Conservation (phyloP, 2,329 filamentous ascomycete genomes). For the Stagonosporopsis cucurbitacearum region DNA sequence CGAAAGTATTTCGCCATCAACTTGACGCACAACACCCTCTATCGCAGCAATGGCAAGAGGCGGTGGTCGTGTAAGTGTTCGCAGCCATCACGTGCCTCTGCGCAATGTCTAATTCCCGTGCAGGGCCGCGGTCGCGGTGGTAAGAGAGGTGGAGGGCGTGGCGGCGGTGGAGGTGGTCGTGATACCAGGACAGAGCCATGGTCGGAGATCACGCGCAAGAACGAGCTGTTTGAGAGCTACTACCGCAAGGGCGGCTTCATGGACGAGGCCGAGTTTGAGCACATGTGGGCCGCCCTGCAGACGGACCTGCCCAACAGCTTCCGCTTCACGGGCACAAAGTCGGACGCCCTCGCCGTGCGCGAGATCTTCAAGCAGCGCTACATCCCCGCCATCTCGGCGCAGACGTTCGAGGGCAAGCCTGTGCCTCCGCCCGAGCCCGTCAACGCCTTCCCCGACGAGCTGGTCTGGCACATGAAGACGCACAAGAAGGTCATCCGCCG, state of each 20-base stretch:
- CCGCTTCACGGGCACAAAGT: constrained; percentile 94
- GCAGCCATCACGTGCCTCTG: constrained; percentile 6
- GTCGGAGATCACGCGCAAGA: constrained; percentile 72
- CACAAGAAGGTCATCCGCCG: constrained; percentile 95
- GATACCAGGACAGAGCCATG: constrained; percentile 48
- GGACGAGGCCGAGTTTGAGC: constrained; percentile 75
- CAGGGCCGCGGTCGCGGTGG: constrained; percentile 43
- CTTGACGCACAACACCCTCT: constrained; percentile 15
- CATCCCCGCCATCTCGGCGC: constrained; percentile 86
- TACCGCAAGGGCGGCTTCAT: constrained; percentile 77
- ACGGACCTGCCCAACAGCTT: constrained; percentile 96
- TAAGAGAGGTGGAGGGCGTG: constrained; percentile 38
- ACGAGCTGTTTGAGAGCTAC: constrained; percentile 84
- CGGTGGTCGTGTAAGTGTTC: constrained; percentile 35
- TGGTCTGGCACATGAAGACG: constrained; percentile 98
- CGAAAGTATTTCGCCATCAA: constrained; percentile 18
- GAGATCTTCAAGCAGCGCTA: constrained; percentile 86
- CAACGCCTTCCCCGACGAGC: constrained; percentile 90
- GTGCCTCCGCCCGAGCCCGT: constrained; percentile 85
- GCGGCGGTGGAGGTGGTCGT: constrained; percentile 37
- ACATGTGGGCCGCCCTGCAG: constrained; percentile 84
- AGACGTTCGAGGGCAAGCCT: constrained; percentile 79
- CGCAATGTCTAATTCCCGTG: constrained; percentile 19
- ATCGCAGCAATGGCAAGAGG: constrained; percentile 37
- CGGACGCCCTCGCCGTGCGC: constrained; percentile 91